A percentile compares a stretch with the other conserved stretches of the same genome.
Evolutionary conservation across 192 early-diverging fungal genomes (phyloP).

Genomic region (Funneliformis mosseae): DNA sequence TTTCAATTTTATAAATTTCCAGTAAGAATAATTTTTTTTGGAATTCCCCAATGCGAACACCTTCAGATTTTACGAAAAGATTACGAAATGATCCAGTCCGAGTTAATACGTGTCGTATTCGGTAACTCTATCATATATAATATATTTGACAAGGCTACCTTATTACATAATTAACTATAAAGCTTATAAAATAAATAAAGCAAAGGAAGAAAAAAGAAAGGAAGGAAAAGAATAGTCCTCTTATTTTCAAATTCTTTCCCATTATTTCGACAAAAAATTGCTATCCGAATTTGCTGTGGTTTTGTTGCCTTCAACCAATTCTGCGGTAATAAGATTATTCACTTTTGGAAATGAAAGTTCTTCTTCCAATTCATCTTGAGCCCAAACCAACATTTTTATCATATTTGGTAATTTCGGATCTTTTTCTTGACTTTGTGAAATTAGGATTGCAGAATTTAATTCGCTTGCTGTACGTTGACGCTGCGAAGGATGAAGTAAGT

Average conservation of each 20-base stretch:
- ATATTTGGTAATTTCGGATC: constrained; percentile 93
- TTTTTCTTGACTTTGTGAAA: constrained; percentile 87
- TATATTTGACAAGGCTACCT: background rate
- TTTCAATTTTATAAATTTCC: no score
- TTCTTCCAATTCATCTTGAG: constrained; percentile 91
- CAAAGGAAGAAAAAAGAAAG: background rate
- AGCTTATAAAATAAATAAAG: background rate
- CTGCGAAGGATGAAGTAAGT: constrained; percentile 86
- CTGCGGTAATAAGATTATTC: constrained; percentile 78
- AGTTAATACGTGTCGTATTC: no score
- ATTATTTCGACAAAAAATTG: constrained; percentile 3
- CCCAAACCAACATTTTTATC: constrained; percentile 91
- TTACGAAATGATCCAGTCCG: no score
- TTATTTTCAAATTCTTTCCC: background rate
- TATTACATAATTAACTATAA: background rate
- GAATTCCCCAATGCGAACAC: no score
- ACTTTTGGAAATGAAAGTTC: constrained; percentile 83
- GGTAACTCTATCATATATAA: background rate
- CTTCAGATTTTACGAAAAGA: no score
- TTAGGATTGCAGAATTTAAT: constrained; percentile 90
- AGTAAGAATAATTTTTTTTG: no score
- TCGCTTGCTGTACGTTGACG: constrained; percentile 92
- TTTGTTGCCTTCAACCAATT: constrained; percentile 53
- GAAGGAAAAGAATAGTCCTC: background rate
- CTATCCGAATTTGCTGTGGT: background rate